Evolutionary conservation across 2,329 filamentous ascomycete genomes (phyloP).

Genomic region (Phialophora expanda): DNA sequence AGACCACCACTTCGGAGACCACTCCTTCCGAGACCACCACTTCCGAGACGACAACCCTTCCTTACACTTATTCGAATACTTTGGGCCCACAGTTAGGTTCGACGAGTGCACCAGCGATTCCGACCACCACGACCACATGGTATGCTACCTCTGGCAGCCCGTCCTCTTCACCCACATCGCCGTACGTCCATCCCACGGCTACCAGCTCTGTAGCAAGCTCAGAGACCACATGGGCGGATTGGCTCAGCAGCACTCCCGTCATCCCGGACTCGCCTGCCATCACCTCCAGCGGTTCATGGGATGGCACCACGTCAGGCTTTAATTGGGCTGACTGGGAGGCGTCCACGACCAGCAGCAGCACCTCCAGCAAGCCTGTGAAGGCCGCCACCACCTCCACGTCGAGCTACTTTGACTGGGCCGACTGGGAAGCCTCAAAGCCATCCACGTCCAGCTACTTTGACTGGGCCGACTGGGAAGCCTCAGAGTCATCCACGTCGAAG

Average conservation of each 20-base stretch:
- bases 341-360: constrained; percentile 3
- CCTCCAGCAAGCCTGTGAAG: neutral
- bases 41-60: neutral
- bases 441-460: constrained; percentile 8
- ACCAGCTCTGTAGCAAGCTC: neutral
- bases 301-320: constrained; percentile 1
- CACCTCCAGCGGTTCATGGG: neutral
- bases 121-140: constrained; percentile 7
- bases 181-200: constrained; percentile 8
- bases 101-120: neutral
- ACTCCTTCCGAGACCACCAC: neutral
- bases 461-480: constrained; percentile 11
- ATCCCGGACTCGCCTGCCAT: neutral
- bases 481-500: constrained; percentile 5
- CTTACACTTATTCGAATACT: neutral
- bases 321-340: constrained; percentile 15
- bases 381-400: neutral
- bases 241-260: neutral
- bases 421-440: constrained; percentile 4
- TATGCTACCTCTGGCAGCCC: neutral
- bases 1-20: constrained; percentile 13
- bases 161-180: constrained; percentile 3
- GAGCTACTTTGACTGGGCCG: constrained; percentile 1
- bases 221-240: neutral
- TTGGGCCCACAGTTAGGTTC: neutral